Conservation (phyloP, 768 basidiomycete species). For the Pleurotus citrinopileatus region DNA sequence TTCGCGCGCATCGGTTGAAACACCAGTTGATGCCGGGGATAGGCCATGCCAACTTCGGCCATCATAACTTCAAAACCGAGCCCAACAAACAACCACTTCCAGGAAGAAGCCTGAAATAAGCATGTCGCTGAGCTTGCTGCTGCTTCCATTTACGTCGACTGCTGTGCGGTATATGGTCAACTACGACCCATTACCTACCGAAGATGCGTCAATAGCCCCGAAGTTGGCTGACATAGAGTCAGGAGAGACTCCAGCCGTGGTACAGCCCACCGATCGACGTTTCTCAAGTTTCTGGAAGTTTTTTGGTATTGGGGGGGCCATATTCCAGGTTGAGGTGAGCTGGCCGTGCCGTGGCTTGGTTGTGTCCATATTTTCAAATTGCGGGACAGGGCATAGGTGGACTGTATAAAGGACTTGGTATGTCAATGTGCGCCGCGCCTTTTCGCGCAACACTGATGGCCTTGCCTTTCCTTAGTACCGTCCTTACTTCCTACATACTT, state of each 20-base stretch:
- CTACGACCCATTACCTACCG: neutral
- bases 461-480: neutral
- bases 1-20: no score
- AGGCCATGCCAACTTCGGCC: no score
- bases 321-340: neutral
- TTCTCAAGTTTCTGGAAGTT: neutral
- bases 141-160: neutral
- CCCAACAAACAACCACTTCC: no score
- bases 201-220: neutral
- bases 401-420: neutral
- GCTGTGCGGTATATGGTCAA: neutral
- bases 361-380: no score
- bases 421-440: no score
- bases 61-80: no score
- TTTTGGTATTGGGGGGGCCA: neutral
- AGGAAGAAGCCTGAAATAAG: no score
- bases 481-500: neutral
- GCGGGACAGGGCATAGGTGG: neutral
- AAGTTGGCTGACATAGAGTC: neutral
- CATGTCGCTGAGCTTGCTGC: conserved; percentile 10
- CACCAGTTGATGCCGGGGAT: no score
- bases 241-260: neutral
- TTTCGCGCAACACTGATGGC: neutral
- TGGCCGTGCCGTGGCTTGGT: no score
- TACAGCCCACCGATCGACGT: neutral